phyloP scores from a whole-genome alignment of 164 flowering plant genomes.

The Chimonanthus praecox region DNA sequence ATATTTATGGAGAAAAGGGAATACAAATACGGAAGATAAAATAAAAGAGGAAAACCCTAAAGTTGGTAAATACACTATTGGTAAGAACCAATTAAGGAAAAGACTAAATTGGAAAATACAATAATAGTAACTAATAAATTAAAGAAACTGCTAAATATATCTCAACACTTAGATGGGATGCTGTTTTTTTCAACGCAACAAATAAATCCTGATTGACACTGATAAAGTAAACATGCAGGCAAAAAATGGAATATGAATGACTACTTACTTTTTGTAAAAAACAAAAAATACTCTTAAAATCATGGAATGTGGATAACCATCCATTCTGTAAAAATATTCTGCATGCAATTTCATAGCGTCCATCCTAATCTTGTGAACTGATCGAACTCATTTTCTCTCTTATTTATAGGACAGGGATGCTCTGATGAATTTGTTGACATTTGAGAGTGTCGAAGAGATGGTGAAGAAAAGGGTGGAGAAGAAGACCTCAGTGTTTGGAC shows the following conservation, averaged over 20 bases:
- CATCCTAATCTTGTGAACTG: background rate
- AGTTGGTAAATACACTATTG: too few species aligned
- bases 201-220: background rate
- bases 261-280: too few species aligned
- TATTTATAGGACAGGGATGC: slow-evolving; percentile 53
- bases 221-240: background rate
- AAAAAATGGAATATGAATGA: background rate
- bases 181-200: background rate
- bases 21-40: too few species aligned
- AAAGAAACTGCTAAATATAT: too few species aligned
- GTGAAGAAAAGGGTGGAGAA: slow-evolving; percentile 70
- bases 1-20: too few species aligned
- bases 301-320: background rate
- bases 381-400: background rate
- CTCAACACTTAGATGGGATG: background rate
- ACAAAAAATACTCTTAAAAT: too few species aligned
- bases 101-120: too few species aligned
- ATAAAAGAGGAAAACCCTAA: too few species aligned
- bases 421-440: slow-evolving; percentile 72
- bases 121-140: too few species aligned
- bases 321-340: background rate
- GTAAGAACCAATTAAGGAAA: too few species aligned
- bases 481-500: slow-evolving; percentile 75
- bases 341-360: background rate
- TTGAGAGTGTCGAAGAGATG: slow-evolving; percentile 53